Conservation (phyloP, 1,284 basidiomycete genomes). For the Irpex lacteus region DNA sequence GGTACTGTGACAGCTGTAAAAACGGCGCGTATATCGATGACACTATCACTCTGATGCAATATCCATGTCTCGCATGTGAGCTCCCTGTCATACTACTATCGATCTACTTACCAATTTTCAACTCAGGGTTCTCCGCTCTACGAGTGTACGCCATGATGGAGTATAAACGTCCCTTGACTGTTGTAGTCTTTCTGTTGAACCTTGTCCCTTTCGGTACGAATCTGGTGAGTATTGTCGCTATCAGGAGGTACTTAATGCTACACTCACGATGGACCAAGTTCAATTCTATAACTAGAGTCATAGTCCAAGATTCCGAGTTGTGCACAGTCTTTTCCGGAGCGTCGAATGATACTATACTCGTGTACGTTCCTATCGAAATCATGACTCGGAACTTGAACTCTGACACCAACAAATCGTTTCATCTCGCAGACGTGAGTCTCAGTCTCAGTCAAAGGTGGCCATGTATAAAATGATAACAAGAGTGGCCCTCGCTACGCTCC, state of each 20-base stretch:
- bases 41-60: not conserved
- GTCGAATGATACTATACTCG: not conserved
- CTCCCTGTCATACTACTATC: not conserved
- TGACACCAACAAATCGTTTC: not conserved
- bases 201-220: not conserved
- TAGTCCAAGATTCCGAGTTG: not conserved
- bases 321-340: not conserved
- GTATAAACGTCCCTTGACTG: not conserved
- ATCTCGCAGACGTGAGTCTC: too few relatives aligned
- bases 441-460: too few relatives aligned
- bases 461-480: too few relatives aligned
- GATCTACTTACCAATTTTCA: not conserved
- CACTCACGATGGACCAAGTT: too few relatives aligned
- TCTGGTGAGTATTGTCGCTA: not conserved
- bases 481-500: too few relatives aligned
- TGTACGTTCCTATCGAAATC: not conserved
- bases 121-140: not conserved
- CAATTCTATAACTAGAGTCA: not conserved
- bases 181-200: not conserved
- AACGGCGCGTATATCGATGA: not conserved
- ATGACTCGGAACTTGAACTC: not conserved
- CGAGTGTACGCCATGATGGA: not conserved
- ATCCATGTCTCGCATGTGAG: not conserved
- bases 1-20: not conserved
- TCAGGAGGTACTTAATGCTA: too few relatives aligned